A percentile compares a stretch with the other conserved stretches of the same genome.
phyloP scores from a whole-genome alignment of 169 alveolate species.

The Pseudocohnilembus persalinus region DNA sequence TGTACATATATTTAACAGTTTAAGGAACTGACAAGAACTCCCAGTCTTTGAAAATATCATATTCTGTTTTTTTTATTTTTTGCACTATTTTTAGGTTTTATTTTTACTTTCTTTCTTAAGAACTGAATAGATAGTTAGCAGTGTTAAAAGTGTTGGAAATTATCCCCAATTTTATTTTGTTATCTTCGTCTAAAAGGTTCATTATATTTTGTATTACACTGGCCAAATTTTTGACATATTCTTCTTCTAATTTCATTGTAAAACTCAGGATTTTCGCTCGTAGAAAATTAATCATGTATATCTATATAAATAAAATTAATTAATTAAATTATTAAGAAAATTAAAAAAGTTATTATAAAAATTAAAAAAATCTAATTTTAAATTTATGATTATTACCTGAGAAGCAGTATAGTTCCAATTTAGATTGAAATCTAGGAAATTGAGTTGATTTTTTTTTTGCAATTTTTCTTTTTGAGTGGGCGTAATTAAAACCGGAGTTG shows the following conservation, averaged over 20 bases:
- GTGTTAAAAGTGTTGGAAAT: neutral
- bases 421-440: neutral
- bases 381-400: neutral
- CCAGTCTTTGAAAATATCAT: constrained; percentile 9
- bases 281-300: neutral
- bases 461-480: neutral
- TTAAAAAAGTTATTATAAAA: neutral
- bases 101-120: neutral
- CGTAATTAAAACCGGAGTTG: constrained; percentile 16
- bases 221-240: neutral
- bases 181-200: neutral
- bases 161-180: neutral
- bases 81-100: neutral
- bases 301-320: neutral
- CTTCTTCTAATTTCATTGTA: neutral
- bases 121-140: neutral
- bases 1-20: neutral
- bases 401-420: neutral
- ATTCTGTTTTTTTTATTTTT: no score
- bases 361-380: neutral
- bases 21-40: constrained; percentile 1
- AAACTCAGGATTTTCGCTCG: neutral
- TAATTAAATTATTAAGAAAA: neutral
- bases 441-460: neutral
- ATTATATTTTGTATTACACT: neutral